Evolutionary conservation across 2,329 filamentous ascomycete species (phyloP).

Genomic region (Epichloe gansuensis): DNA sequence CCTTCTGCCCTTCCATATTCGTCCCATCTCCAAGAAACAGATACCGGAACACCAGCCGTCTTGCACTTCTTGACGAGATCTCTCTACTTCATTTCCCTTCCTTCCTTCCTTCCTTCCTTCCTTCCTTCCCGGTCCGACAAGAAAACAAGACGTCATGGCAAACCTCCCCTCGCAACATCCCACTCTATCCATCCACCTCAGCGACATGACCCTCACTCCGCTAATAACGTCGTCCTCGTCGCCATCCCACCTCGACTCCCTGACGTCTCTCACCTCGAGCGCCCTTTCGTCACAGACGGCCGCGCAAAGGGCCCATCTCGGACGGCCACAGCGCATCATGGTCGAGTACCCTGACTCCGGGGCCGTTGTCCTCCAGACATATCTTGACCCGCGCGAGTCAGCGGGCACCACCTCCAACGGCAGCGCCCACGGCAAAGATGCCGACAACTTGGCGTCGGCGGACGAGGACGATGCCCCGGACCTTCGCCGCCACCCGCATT

Average conservation of each 20-base stretch:
- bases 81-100: background rate
- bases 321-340: constrained; percentile 43
- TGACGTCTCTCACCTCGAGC: constrained; percentile 39
- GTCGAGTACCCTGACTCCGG: constrained; percentile 39
- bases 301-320: constrained; percentile 39
- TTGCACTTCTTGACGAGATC: background rate
- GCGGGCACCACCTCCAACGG: constrained; percentile 3
- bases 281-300: constrained; percentile 42
- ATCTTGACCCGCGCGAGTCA: constrained; percentile 27
- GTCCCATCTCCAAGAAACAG: background rate
- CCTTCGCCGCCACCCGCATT: background rate
- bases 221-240: constrained; percentile 42
- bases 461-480: constrained; percentile 7
- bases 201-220: constrained; percentile 43
- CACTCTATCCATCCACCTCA: constrained; percentile 41
- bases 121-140: background rate
- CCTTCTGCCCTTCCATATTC: background rate
- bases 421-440: constrained; percentile 7
- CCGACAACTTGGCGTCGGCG: background rate
- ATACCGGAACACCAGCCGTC: background rate
- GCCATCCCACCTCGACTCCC: constrained; percentile 32
- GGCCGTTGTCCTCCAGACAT: constrained; percentile 33
- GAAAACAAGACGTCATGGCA: constrained; percentile 18
- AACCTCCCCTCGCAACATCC: constrained; percentile 36
- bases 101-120: too few relatives aligned